phyloP scores from a whole-genome alignment of 2,329 filamentous ascomycete species.

The Fusarium palustre region DNA sequence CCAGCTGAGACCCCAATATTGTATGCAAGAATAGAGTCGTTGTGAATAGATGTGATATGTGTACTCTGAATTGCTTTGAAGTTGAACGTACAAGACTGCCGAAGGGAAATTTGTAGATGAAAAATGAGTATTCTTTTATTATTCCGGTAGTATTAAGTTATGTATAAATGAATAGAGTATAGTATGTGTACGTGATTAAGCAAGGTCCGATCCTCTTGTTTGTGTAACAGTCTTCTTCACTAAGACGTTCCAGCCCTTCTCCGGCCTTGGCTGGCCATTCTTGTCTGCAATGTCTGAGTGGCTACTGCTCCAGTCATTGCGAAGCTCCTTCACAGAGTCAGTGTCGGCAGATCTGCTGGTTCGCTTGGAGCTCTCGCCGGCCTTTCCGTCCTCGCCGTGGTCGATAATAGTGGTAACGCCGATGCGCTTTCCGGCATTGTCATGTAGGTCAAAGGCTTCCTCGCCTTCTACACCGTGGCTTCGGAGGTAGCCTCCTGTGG shows the following conservation, averaged over 20 bases:
- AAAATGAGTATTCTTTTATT: not conserved
- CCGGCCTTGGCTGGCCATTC: constrained; percentile 6
- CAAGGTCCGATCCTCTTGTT: constrained; percentile 27
- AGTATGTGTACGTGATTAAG: not conserved
- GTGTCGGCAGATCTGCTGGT: constrained; percentile 27
- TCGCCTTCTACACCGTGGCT: constrained; percentile 23
- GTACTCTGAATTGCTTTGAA: not conserved
- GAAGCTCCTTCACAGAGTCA: constrained; percentile 6
- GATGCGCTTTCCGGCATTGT: constrained; percentile 17
- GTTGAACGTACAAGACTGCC: no score
- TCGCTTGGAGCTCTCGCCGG: not conserved
- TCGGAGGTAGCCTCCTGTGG: constrained; percentile 35
- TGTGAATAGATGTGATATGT: not conserved
- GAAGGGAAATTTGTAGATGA: not conserved
- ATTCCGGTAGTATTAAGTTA: not conserved
- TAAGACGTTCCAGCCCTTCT: constrained; percentile 42
- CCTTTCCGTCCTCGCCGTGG: constrained; percentile 21
- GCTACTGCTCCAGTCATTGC: constrained; percentile 42
- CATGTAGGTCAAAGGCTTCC: constrained; percentile 23
- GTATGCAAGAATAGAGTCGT: no score
- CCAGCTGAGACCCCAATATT: no score
- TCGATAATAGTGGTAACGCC: constrained; percentile 44
- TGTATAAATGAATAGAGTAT: not conserved
- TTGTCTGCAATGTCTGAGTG: constrained; percentile 33
- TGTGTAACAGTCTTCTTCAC: constrained; percentile 45